phyloP scores from a whole-genome alignment of 192 early-diverging fungal species.

The Borealophlyctis nickersoniae region DNA sequence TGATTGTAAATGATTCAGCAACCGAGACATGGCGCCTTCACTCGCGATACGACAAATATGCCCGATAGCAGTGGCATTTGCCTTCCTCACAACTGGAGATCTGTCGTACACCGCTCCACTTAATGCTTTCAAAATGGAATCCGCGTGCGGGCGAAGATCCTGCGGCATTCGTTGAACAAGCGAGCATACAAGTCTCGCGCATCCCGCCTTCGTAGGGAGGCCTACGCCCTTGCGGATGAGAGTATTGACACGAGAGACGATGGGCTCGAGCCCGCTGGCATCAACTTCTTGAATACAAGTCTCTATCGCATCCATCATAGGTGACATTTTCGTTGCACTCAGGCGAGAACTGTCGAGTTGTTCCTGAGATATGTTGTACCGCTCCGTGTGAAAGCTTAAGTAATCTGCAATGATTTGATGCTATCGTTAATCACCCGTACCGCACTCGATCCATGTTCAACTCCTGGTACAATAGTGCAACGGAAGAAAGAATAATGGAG shows the following conservation, averaged over 20 bases:
- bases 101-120: slow-evolving; percentile 72
- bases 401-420: slow-evolving; percentile 74
- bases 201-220: slow-evolving; percentile 87
- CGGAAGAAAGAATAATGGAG: neutral
- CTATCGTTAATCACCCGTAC: too few species aligned
- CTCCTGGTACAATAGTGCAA: too few species aligned
- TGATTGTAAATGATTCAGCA: slow-evolving; percentile 70
- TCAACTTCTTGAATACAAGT: slow-evolving; percentile 74
- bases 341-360: slow-evolving; percentile 81
- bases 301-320: slow-evolving; percentile 92
- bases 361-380: slow-evolving; percentile 81
- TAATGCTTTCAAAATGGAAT: slow-evolving; percentile 71
- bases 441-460: too few species aligned
- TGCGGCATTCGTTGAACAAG: slow-evolving; percentile 68
- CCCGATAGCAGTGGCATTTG: slow-evolving; percentile 80
- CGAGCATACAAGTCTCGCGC: slow-evolving; percentile 78
- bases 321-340: slow-evolving; percentile 79
- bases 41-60: slow-evolving; percentile 63
- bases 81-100: slow-evolving; percentile 78
- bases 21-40: slow-evolving; percentile 53
- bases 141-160: slow-evolving; percentile 67
- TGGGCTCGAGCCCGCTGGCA: slow-evolving; percentile 55
- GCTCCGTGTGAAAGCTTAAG: slow-evolving; percentile 83
- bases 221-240: slow-evolving; percentile 82
- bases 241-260: slow-evolving; percentile 67